Evolutionary conservation across 495 filamentous ascomycete species (phyloP).

Genomic region (Astrothelium subdiscretum): DNA sequence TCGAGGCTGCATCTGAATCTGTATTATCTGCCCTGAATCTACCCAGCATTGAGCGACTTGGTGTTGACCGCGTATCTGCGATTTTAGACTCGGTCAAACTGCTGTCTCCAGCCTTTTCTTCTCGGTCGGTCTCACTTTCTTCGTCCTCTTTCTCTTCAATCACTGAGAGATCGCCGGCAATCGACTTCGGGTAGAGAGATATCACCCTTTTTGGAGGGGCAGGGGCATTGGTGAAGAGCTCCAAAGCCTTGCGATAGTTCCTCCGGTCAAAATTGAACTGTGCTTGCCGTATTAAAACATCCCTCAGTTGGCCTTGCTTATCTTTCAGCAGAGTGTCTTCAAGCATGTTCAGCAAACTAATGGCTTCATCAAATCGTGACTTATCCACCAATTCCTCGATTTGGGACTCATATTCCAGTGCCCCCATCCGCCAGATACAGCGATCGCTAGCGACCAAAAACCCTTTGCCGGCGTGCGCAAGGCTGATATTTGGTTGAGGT

Average conservation of each 20-base stretch:
- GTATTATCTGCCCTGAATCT: slow-evolving; percentile 42
- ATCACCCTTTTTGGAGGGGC: slow-evolving; percentile 87
- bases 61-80: slow-evolving; percentile 18
- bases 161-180: slow-evolving; percentile 69
- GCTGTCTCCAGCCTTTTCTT: slow-evolving; percentile 27
- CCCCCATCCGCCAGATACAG: slow-evolving; percentile 88
- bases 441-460: slow-evolving; percentile 85
- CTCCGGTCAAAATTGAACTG: slow-evolving; percentile 67
- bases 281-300: slow-evolving; percentile 83
- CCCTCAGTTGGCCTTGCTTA: slow-evolving; percentile 65
- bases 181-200: slow-evolving; percentile 65
- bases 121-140: slow-evolving; percentile 34
- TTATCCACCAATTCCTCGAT: slow-evolving; percentile 71
- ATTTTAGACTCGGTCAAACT: slow-evolving; percentile 21
- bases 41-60: slow-evolving; percentile 27
- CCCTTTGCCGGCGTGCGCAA: slow-evolving; percentile 88
- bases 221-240: slow-evolving; percentile 78
- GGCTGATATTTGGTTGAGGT: slow-evolving; percentile 82
- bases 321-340: slow-evolving; percentile 83
- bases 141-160: slow-evolving; percentile 25
- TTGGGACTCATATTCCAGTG: slow-evolving; percentile 86
- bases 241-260: slow-evolving; percentile 80
- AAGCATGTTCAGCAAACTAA: slow-evolving; percentile 76
- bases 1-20: slow-evolving; percentile 52
- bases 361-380: slow-evolving; percentile 77